These are phyloP conservation scores for Forsythia viridissima DNA, from an alignment of 257 asterid species.

Conservation along the genomic window DNA sequence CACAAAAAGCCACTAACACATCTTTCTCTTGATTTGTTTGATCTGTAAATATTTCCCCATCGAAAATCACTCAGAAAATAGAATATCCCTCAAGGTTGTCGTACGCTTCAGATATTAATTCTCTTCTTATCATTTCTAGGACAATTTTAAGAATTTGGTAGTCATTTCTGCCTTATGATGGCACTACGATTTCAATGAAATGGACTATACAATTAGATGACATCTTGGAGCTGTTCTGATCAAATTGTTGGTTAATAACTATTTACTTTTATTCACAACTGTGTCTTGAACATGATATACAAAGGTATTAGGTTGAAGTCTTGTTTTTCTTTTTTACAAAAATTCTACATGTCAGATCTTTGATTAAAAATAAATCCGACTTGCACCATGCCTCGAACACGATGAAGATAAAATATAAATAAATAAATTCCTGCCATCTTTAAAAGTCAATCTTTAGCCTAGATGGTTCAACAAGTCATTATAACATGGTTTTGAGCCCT, in stretches of 20 bases:
- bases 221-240: background rate
- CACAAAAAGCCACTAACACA: background rate
- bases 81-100: background rate
- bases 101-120: slow-evolving; percentile 1
- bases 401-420: background rate
- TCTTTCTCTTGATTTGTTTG: background rate
- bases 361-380: background rate
- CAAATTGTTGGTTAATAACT: background rate
- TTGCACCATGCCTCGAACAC: background rate
- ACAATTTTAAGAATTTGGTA: slow-evolving; percentile 9
- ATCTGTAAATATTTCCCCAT: background rate
- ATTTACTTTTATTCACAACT: background rate
- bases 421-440: background rate
- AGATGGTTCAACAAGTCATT: background rate
- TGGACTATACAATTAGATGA: background rate
- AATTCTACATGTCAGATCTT: background rate
- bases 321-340: background rate
- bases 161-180: slow-evolving; percentile 2
- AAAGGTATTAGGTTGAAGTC: background rate
- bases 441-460: background rate
- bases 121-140: background rate
- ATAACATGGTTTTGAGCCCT: background rate
- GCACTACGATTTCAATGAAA: background rate
- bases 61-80: background rate
- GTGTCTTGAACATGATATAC: background rate